These are phyloP conservation scores for Parietaria judaica DNA, from an alignment of 306 rosid genomes.

Conservation along the genomic window DNA sequence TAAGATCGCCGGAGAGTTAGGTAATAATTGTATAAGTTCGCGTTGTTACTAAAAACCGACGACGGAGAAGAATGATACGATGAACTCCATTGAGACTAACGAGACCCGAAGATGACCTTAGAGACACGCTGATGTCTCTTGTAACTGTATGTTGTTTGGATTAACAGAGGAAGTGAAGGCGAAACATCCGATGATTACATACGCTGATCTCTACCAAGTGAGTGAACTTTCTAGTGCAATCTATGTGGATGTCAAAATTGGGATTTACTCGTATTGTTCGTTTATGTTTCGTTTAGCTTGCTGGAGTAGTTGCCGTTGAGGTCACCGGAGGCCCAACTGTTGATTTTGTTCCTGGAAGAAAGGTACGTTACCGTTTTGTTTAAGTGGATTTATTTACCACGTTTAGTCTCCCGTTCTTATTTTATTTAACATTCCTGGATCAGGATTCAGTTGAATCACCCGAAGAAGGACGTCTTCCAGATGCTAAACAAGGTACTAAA, in stretches of 20 bases:
- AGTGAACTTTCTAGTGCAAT: neutral
- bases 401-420: neutral
- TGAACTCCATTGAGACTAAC: constrained; percentile 40
- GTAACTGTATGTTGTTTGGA: too few relatives aligned
- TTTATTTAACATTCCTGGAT: constrained; percentile 10
- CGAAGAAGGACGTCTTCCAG: constrained; percentile 85
- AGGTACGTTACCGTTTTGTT: constrained; percentile 23
- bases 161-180: too few relatives aligned
- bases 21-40: neutral
- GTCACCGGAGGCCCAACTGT: constrained; percentile 61
- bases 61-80: constrained; percentile 45
- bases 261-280: neutral
- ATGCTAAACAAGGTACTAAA: constrained; percentile 56
- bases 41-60: constrained; percentile 18
- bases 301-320: constrained; percentile 57
- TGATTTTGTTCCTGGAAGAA: constrained; percentile 54
- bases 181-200: constrained; percentile 26
- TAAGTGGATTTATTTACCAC: neutral
- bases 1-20: neutral
- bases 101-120: too few relatives aligned
- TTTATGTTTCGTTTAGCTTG: constrained; percentile 28
- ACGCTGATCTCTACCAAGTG: constrained; percentile 89
- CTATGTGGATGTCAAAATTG: too few relatives aligned
- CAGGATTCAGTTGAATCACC: constrained; percentile 59
- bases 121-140: too few relatives aligned